Percentiles rank a stretch among this genome's conserved stretches.
Conservation (phyloP, 192 early-diverging fungal genomes). For the Backusella westeae region DNA sequence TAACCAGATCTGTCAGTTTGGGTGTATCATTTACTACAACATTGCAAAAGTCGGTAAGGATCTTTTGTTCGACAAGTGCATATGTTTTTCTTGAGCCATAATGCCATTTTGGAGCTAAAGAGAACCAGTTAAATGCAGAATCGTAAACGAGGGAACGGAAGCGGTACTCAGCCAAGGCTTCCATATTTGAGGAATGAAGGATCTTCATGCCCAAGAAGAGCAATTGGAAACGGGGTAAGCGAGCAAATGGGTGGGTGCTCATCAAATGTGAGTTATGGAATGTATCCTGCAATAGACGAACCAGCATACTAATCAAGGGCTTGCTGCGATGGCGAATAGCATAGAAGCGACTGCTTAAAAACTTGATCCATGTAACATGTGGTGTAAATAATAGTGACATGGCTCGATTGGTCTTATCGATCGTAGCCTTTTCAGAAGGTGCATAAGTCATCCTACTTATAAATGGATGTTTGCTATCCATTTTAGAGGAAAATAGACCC, state of each 20-base stretch:
- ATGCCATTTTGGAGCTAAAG: conserved; percentile 69
- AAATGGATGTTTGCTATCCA: conserved; percentile 73
- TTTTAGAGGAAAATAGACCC: conserved; percentile 73
- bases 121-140: conserved; percentile 82
- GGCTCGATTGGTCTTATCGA: conserved; percentile 52
- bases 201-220: conserved; percentile 73
- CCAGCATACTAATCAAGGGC: conserved; percentile 69
- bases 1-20: conserved; percentile 44
- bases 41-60: conserved; percentile 60
- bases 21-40: conserved; percentile 60
- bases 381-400: conserved; percentile 64
- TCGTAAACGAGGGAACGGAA: conserved; percentile 64
- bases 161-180: conserved; percentile 59
- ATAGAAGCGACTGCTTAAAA: conserved; percentile 81
- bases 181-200: conserved; percentile 61
- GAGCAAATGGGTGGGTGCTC: conserved; percentile 68
- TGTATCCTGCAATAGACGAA: conserved; percentile 75
- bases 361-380: conserved; percentile 85
- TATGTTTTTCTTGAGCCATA: conserved; percentile 70
- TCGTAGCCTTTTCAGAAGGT: conserved; percentile 75
- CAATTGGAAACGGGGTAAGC: conserved; percentile 77
- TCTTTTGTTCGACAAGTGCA: conserved; percentile 59
- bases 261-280: conserved; percentile 47
- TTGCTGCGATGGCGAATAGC: conserved; percentile 70
- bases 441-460: conserved; percentile 87